Evolutionary conservation across 2,329 filamentous ascomycete species (phyloP).

Genomic region (Elsinoe necatrix): DNA sequence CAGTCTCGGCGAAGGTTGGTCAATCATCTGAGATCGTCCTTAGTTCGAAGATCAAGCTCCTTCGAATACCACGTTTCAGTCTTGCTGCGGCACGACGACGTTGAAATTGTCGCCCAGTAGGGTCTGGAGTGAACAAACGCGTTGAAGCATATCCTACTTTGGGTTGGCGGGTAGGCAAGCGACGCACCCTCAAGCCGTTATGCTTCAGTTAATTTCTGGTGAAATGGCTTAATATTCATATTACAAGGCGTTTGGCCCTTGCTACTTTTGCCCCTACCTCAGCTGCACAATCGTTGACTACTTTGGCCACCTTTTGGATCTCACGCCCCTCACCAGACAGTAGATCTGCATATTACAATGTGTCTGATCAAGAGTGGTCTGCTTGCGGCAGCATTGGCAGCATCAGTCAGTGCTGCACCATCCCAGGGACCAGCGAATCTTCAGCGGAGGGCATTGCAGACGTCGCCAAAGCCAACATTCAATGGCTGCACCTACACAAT

Average conservation of each 20-base stretch:
- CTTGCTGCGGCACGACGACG: not conserved
- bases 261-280: not conserved
- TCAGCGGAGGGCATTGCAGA: not conserved
- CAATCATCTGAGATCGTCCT: too few species aligned
- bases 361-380: conserved; percentile 14
- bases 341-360: not conserved
- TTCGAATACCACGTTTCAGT: not conserved
- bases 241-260: conserved; percentile 7
- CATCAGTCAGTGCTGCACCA: not conserved
- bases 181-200: not conserved
- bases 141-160: not conserved
- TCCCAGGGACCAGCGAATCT: not conserved
- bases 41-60: not conserved
- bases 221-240: conserved; percentile 11
- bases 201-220: not conserved
- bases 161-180: not conserved
- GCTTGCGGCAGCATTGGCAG: conserved; percentile 5
- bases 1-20: too few species aligned
- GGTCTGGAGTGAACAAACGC: conserved; percentile 7
- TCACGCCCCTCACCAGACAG: not conserved
- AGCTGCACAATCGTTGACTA: not conserved
- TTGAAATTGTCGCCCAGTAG: not conserved
- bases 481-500: conserved; percentile 14
- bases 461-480: conserved; percentile 5
- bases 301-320: not conserved